phyloP scores from a whole-genome alignment of 331 rosid genomes.

The Rosa hybrid region DNA sequence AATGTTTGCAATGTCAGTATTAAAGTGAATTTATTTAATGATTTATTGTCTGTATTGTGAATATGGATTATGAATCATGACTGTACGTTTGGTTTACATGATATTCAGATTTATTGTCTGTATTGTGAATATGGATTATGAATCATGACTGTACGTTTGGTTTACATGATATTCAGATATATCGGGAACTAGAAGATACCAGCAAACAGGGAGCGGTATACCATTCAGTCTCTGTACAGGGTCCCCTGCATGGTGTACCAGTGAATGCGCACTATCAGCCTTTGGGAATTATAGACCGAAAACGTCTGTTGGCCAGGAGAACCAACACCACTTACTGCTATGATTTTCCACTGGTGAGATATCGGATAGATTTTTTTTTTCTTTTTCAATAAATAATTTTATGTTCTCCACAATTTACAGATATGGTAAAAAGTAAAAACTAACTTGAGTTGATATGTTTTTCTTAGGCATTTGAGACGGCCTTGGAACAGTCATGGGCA shows the following conservation, averaged over 20 bases:
- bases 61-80: slow-evolving; percentile 19
- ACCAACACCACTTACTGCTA: slow-evolving; percentile 96
- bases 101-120: slow-evolving; percentile 48
- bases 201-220: slow-evolving; percentile 61
- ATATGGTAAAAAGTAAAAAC: slow-evolving; percentile 2
- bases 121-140: slow-evolving; percentile 11
- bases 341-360: slow-evolving; percentile 93
- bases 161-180: slow-evolving; percentile 56
- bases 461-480: slow-evolving; percentile 87
- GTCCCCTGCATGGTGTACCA: slow-evolving; percentile 71
- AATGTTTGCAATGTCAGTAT: neutral
- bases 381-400: slow-evolving; percentile 5
- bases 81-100: slow-evolving; percentile 27
- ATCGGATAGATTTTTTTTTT: slow-evolving; percentile 16
- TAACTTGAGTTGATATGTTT: slow-evolving; percentile 29
- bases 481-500: slow-evolving; percentile 88
- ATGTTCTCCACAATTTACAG: slow-evolving; percentile 1
- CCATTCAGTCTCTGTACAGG: slow-evolving; percentile 60
- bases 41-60: neutral
- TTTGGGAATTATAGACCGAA: slow-evolving; percentile 80
- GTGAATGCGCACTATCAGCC: slow-evolving; percentile 82
- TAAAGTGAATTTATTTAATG: neutral
- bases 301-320: slow-evolving; percentile 88
- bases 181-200: slow-evolving; percentile 79
- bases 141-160: slow-evolving; percentile 24